Conservation (phyloP, 768 basidiomycete species). For the Auricularia auricula-judae region DNA sequence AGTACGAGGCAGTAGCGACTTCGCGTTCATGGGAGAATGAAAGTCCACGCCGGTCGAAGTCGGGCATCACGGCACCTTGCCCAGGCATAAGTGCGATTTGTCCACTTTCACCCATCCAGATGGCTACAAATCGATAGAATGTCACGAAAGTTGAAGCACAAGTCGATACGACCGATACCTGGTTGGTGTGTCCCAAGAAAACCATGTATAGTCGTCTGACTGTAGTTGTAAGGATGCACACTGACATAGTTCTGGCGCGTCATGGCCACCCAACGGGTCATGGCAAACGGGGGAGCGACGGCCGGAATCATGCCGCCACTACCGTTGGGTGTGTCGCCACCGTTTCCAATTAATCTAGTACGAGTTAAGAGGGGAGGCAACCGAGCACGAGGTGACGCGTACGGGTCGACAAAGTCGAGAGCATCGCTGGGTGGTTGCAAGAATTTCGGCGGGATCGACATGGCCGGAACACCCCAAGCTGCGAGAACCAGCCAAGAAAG, state of each 20-base stretch:
- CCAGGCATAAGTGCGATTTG: constrained; percentile 54
- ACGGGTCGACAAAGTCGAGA: constrained; percentile 39
- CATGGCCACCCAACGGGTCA: constrained; percentile 81
- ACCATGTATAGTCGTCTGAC: constrained; percentile 49
- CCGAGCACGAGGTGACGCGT: constrained; percentile 8
- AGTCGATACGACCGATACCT: constrained; percentile 72
- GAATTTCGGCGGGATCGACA: neutral
- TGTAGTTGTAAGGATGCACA: constrained; percentile 59
- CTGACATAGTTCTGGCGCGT: constrained; percentile 70
- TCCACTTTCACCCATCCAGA: constrained; percentile 41
- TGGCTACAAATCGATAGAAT: neutral
- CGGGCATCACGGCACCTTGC: constrained; percentile 32
- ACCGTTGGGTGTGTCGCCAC: constrained; percentile 56
- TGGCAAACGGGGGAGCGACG: constrained; percentile 68
- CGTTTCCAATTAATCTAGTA: constrained; percentile 53
- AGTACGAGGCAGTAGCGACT: constrained; percentile 41
- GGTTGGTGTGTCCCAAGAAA: constrained; percentile 76
- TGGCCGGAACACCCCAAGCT: neutral
- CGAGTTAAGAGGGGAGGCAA: neutral
- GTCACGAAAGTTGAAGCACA: neutral
- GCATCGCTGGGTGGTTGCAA: constrained; percentile 20
- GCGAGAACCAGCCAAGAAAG: neutral
- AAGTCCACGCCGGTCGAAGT: constrained; percentile 52
- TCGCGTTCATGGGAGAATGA: constrained; percentile 41
- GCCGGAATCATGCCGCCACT: constrained; percentile 72